Evolutionary conservation across 2,329 filamentous ascomycete genomes (phyloP).

Genomic region (Fusarium penzigii): DNA sequence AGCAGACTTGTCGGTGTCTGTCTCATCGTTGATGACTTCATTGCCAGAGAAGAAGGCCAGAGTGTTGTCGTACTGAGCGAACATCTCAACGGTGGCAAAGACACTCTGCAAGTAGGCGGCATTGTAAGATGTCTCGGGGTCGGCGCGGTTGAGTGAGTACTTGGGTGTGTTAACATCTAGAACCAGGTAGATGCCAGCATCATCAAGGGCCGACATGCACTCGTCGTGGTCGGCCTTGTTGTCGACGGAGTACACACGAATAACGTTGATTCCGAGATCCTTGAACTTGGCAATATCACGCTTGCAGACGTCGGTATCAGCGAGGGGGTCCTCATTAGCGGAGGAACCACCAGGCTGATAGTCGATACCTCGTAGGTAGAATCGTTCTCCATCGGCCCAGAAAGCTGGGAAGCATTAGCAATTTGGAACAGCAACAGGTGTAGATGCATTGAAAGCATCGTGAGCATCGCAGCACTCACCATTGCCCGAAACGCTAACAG

Average conservation of each 20-base stretch:
- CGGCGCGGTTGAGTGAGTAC: constrained; percentile 81
- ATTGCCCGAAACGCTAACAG: constrained; percentile 57
- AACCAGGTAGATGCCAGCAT: constrained; percentile 89
- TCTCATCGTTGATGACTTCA: constrained; percentile 72
- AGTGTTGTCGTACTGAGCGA: constrained; percentile 81
- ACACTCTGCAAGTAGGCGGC: constrained; percentile 78
- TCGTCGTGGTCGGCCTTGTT: constrained; percentile 79
- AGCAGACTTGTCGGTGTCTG: constrained; percentile 63
- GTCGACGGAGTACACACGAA: constrained; percentile 92
- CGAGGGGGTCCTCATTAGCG: constrained; percentile 69
- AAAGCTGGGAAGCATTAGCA: constrained; percentile 46
- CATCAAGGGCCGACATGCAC: constrained; percentile 80
- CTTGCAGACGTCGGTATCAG: constrained; percentile 68
- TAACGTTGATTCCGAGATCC: constrained; percentile 83
- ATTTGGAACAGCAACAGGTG: background rate
- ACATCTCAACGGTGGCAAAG: constrained; percentile 86
- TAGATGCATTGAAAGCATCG: too few species aligned
- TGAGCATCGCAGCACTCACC: constrained; percentile 40
- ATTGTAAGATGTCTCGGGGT: constrained; percentile 84
- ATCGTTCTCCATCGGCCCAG: constrained; percentile 53
- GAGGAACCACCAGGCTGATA: constrained; percentile 64
- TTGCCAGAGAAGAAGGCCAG: constrained; percentile 84
- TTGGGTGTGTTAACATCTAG: constrained; percentile 87
- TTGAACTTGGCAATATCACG: constrained; percentile 82
- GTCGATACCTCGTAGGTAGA: constrained; percentile 62